phyloP scores from a whole-genome alignment of 2,329 filamentous ascomycete species.

The Arthrobotrys musiformis region DNA sequence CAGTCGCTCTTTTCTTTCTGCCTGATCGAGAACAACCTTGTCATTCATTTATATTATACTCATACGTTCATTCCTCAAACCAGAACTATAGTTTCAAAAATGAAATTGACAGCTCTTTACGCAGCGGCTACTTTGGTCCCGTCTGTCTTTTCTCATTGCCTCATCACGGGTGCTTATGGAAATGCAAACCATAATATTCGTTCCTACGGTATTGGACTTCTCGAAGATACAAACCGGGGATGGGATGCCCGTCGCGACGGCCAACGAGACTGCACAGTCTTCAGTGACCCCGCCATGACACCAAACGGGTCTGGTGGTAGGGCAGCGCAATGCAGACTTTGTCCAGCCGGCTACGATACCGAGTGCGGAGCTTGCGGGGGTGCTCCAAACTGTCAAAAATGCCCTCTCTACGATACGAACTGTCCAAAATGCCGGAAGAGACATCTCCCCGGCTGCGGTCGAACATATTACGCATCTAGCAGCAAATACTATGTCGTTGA shows the following conservation, averaged over 20 bases:
- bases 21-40: no score
- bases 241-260: background rate
- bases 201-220: constrained; percentile 7
- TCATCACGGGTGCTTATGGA: constrained; percentile 14
- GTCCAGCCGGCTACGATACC: constrained; percentile 12
- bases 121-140: background rate
- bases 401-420: constrained; percentile 18
- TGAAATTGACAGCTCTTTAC: background rate
- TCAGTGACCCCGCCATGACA: constrained; percentile 17
- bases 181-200: constrained; percentile 6
- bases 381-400: background rate
- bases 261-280: constrained; percentile 11
- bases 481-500: constrained; percentile 16
- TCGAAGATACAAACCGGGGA: constrained; percentile 13
- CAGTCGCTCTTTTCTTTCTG: background rate
- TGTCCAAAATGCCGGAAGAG: constrained; percentile 7
- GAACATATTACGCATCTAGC: constrained; percentile 10
- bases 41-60: no score
- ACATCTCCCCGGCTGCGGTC: constrained; percentile 10
- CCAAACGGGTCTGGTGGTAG: constrained; percentile 6
- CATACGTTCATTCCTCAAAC: background rate
- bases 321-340: background rate
- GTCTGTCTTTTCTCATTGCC: background rate
- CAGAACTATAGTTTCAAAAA: background rate
- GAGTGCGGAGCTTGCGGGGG: constrained; percentile 6